Percentiles rank a stretch among this genome's conserved stretches.
phyloP scores from a whole-genome alignment of 768 basidiomycete species.

The Glaciozyma antarctica region DNA sequence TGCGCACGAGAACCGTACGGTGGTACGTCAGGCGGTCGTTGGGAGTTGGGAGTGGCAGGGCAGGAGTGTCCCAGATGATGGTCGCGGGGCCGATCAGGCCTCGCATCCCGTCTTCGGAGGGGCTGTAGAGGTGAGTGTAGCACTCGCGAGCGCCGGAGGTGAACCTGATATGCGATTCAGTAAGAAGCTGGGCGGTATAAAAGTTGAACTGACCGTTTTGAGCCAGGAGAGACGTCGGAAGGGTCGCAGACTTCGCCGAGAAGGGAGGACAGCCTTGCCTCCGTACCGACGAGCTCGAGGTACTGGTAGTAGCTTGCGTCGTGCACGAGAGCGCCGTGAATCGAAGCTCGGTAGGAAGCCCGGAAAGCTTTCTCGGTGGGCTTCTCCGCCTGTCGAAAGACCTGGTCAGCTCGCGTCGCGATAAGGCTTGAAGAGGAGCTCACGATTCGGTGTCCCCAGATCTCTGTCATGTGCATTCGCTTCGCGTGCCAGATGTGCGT shows the following conservation, averaged over 20 bases:
- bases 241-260: slow-evolving; percentile 24
- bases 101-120: slow-evolving; percentile 52
- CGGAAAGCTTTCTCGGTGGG: slow-evolving; percentile 89
- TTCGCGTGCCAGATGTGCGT: slow-evolving; percentile 98
- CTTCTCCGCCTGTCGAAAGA: slow-evolving; percentile 52
- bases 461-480: slow-evolving; percentile 83
- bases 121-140: slow-evolving; percentile 59
- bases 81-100: slow-evolving; percentile 60
- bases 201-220: slow-evolving; percentile 15
- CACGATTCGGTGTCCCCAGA: slow-evolving; percentile 86
- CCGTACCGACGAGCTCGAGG: slow-evolving; percentile 25
- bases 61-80: slow-evolving; percentile 55
- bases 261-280: neutral
- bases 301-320: slow-evolving; percentile 72
- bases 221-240: neutral
- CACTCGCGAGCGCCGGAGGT: slow-evolving; percentile 56
- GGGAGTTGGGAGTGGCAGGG: neutral
- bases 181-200: fast-evolving
- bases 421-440: slow-evolving; percentile 22
- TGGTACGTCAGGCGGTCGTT: neutral
- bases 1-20: slow-evolving; percentile 56
- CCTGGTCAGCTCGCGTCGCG: neutral
- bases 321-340: slow-evolving; percentile 75
- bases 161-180: slow-evolving; percentile 45
- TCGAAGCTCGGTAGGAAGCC: slow-evolving; percentile 77